Base-by-base conservation (phyloP, 257 asterid genomes). In the Nicotiana otophora region DNA sequence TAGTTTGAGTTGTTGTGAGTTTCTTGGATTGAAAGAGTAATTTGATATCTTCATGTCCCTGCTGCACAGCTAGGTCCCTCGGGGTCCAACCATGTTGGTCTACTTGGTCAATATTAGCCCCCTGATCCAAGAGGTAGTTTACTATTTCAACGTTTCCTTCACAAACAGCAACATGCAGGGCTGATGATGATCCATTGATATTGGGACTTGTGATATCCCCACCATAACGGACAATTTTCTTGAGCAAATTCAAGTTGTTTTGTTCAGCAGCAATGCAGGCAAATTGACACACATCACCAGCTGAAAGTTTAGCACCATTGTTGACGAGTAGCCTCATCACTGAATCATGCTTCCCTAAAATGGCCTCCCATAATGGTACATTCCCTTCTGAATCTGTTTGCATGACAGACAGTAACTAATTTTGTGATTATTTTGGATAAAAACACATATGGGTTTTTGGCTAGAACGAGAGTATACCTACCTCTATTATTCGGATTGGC, bases 401-500 rank as follows among this genome's bases (percentile, higher is more conserved):
- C 33, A 74, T 39, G 46, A 39, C 46, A 39, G 46, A 39, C 2
- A 6, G 9, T 39, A 39, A 39, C 46, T 39, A 28, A 28, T 28
- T 39, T 39, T 39, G 10, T 39, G 46, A 39, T 39, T 39, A 39
- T 39, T 39, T 39, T 39, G 46, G 46, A 39, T 39, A 39, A 39
- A 39, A 39, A 39, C 46, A 39, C 46, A 39, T 39, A 39, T 39
- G 2, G 46, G 8, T 39, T 10, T 39, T 39, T 39, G 46, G 46
- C 46, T 39, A 39, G 46, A 39, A 39, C 10, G 46, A 39, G 46
- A 39, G 46, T 7, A 9, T 39, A 39, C 46, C 10, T 87, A 96
- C 99, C 99, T 96, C 90, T 88, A 76, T 82, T 82, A 34, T 93
- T 96, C 23, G 98, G 94, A 86, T 94, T 87, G 0, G 99, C 98